These are phyloP conservation scores for Coemansia erecta DNA, from an alignment of 192 early-diverging fungal species.

Conservation along the genomic window DNA sequence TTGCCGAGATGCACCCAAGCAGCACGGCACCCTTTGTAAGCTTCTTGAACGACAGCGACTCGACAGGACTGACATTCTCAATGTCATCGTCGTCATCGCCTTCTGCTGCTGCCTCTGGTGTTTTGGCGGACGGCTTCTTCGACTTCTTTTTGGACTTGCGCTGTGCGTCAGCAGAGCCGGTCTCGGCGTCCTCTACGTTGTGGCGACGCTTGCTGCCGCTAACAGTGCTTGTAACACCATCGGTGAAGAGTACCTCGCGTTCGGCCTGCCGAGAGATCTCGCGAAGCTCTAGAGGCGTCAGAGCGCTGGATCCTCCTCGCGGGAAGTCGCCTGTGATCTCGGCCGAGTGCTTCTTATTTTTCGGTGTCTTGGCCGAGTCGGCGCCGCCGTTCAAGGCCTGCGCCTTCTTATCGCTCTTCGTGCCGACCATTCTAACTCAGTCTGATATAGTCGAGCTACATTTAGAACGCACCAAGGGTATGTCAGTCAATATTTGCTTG, in stretches of 20 bases:
- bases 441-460: neutral
- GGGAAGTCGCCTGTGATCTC: conserved; percentile 68
- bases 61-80: conserved; percentile 25
- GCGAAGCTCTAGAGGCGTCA: conserved; percentile 81
- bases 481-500: too few species aligned
- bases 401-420: conserved; percentile 6
- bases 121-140: neutral
- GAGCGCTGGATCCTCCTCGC: conserved; percentile 74
- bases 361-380: conserved; percentile 8
- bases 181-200: conserved; percentile 42
- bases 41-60: conserved; percentile 54
- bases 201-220: conserved; percentile 56
- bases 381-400: neutral
- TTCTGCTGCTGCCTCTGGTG: neutral
- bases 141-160: conserved; percentile 51
- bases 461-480: too few species aligned
- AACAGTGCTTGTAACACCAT: conserved; percentile 40
- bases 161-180: too few species aligned
- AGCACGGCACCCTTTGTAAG: conserved; percentile 71
- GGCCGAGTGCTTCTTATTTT: conserved; percentile 27
- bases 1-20: conserved; percentile 74
- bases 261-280: conserved; percentile 76
- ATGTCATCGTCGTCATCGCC: conserved; percentile 16
- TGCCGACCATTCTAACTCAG: conserved; percentile 2
- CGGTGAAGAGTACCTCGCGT: conserved; percentile 61